Conservation (phyloP, 306 rosid genomes). For the Vigna trinervia region DNA sequence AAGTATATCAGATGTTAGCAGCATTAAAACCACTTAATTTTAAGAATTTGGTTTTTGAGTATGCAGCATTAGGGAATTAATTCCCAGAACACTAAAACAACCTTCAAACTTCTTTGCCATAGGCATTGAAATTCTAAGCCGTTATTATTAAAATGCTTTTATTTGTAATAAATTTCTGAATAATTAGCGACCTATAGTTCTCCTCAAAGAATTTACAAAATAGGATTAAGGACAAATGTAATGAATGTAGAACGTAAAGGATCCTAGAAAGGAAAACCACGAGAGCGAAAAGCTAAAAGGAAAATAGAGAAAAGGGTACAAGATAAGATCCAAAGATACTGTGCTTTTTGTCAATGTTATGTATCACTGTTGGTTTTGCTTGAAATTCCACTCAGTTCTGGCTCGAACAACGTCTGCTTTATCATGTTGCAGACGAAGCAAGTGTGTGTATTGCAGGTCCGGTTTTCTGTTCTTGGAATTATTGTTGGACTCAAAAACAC, state of each 20-base stretch:
- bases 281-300: constrained; percentile 9
- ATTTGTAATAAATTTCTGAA: background rate
- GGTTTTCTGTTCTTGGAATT: constrained; percentile 55
- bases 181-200: background rate
- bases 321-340: background rate
- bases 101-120: background rate
- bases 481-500: constrained; percentile 43
- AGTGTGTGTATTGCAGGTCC: constrained; percentile 68
- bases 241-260: constrained; percentile 9
- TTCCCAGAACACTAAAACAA: background rate
- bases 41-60: background rate
- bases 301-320: constrained; percentile 9
- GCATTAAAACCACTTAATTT: constrained; percentile 5
- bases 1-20: background rate
- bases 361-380: constrained; percentile 33
- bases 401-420: constrained; percentile 80
- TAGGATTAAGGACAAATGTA: background rate
- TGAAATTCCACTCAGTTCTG: constrained; percentile 75
- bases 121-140: background rate
- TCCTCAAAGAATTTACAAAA: constrained; percentile 19
- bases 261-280: constrained; percentile 11
- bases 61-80: background rate
- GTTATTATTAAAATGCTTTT: background rate
- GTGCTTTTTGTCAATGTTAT: background rate
- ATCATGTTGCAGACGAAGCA: constrained; percentile 75